Conservation (phyloP, 2,329 filamentous ascomycete genomes). For the Didymella lethalis region DNA sequence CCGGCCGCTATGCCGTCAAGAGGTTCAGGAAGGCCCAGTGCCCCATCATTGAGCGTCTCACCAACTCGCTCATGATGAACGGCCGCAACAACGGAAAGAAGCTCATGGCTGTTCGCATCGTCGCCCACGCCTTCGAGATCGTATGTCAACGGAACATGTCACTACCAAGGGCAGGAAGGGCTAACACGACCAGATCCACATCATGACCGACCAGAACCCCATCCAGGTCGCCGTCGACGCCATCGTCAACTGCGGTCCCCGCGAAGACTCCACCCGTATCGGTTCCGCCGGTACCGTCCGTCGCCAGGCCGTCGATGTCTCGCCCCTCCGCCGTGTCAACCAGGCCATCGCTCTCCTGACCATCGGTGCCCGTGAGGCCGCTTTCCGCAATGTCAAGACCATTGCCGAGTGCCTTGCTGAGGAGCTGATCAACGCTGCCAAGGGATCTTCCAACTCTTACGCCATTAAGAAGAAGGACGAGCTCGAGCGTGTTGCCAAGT, state of each 20-base stretch:
- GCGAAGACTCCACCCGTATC: constrained; percentile 99
- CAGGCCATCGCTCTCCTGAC: constrained; percentile 99
- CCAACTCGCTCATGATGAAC: constrained; percentile 99
- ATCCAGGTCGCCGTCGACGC: constrained; percentile 99
- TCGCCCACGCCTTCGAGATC: constrained; percentile 99
- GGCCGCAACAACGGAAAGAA: constrained; percentile 99
- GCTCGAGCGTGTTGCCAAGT: constrained; percentile 99
- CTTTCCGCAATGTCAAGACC: constrained; percentile 99
- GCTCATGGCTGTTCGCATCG: constrained; percentile 99
- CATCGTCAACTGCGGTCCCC: constrained; percentile 99
- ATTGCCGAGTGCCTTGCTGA: constrained; percentile 99
- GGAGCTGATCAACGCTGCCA: constrained; percentile 99
- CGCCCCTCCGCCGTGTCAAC: constrained; percentile 98
- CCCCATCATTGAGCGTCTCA: constrained; percentile 99
- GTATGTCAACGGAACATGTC: constrained; percentile 65
- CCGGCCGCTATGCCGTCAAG: constrained; percentile 98
- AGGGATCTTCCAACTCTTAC: constrained; percentile 99
- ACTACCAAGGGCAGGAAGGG: constrained; percentile 1
- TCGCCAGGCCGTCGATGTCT: constrained; percentile 99
- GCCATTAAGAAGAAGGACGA: constrained; percentile 99
- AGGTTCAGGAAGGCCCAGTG: constrained; percentile 99
- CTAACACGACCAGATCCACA: constrained; percentile 78
- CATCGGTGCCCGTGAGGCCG: constrained; percentile 97
- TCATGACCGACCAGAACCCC: constrained; percentile 99
- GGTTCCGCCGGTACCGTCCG: constrained; percentile 99